A percentile compares a stretch with the other conserved stretches of the same genome.
phyloP scores from a whole-genome alignment of 257 asterid genomes.

The Primulina eburnea region DNA sequence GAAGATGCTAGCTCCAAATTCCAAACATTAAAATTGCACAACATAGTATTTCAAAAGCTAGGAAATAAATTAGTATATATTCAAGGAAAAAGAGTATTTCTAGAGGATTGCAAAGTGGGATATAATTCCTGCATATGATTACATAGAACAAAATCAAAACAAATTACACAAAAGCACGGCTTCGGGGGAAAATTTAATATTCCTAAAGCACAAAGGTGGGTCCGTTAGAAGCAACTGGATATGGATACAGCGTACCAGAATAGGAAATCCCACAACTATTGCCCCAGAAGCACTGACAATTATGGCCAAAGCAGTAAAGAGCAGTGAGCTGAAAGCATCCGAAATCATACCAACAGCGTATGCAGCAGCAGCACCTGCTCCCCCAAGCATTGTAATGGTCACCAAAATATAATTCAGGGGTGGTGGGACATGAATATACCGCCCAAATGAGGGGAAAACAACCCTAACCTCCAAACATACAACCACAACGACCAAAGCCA shows the following conservation, averaged over 20 bases:
- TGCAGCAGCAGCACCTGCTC: conserved; percentile 79
- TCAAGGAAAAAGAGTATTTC: not conserved
- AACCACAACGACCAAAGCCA: conserved; percentile 71
- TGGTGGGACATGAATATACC: conserved; percentile 95
- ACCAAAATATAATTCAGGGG: conserved; percentile 86
- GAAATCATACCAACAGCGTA: conserved; percentile 84
- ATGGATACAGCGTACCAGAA: conserved; percentile 55
- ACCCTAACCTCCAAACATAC: conserved; percentile 89
- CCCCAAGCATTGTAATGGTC: conserved; percentile 86
- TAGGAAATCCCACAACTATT: conserved; percentile 80
- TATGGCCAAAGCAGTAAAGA: conserved; percentile 65
- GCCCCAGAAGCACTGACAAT: conserved; percentile 93
- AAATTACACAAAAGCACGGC: not conserved
- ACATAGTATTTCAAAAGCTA: no score
- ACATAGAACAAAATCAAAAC: not conserved
- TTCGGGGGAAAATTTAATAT: conserved; percentile 14
- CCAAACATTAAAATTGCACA: no score
- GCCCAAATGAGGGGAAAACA: conserved; percentile 92
- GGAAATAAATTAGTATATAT: not conserved
- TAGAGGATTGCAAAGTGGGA: not conserved
- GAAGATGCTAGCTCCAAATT: no score
- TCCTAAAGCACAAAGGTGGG: conserved; percentile 5
- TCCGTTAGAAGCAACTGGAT: conserved; percentile 11
- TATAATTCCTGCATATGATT: not conserved
- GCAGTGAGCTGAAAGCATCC: conserved; percentile 72